These are phyloP conservation scores for Kodamaea sp. DNA, from an alignment of 1,139 yeast genomes.

Conservation along the genomic window DNA sequence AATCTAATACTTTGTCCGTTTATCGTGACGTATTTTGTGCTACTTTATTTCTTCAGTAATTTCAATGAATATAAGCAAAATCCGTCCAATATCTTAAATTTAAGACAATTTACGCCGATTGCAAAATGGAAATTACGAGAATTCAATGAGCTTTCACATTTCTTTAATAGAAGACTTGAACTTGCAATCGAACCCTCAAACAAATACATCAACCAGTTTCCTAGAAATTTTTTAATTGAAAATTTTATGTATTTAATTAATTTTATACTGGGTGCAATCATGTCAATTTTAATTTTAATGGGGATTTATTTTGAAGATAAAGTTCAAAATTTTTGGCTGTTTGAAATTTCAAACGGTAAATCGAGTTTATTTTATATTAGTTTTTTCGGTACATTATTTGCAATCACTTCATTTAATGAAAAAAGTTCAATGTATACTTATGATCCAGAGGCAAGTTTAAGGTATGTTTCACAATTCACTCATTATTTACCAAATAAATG, in stretches of 20 bases:
- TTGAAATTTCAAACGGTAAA: slow-evolving; percentile 78
- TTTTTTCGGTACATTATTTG: slow-evolving; percentile 78
- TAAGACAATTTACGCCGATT: slow-evolving; percentile 83
- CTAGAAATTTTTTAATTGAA: slow-evolving; percentile 61
- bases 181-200: slow-evolving; percentile 78
- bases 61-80: slow-evolving; percentile 90
- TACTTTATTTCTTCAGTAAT: slow-evolving; percentile 82
- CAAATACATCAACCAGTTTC: slow-evolving; percentile 84
- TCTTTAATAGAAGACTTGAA: slow-evolving; percentile 74
- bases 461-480: slow-evolving; percentile 77
- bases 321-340: slow-evolving; percentile 68
- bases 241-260: slow-evolving; percentile 62
- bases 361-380: slow-evolving; percentile 87
- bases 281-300: slow-evolving; percentile 79
- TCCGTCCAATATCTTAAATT: slow-evolving; percentile 77
- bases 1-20: slow-evolving; percentile 83
- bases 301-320: slow-evolving; percentile 87
- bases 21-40: slow-evolving; percentile 73
- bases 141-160: slow-evolving; percentile 86
- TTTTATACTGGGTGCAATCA: slow-evolving; percentile 82
- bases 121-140: slow-evolving; percentile 96
- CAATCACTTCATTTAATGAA: slow-evolving; percentile 38
- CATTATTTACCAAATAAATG: slow-evolving; percentile 86
- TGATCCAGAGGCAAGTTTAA: slow-evolving; percentile 84
- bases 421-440: slow-evolving; percentile 45